phyloP scores from a whole-genome alignment of 139 green algal genomes.

The Tetraselmis chui region DNA sequence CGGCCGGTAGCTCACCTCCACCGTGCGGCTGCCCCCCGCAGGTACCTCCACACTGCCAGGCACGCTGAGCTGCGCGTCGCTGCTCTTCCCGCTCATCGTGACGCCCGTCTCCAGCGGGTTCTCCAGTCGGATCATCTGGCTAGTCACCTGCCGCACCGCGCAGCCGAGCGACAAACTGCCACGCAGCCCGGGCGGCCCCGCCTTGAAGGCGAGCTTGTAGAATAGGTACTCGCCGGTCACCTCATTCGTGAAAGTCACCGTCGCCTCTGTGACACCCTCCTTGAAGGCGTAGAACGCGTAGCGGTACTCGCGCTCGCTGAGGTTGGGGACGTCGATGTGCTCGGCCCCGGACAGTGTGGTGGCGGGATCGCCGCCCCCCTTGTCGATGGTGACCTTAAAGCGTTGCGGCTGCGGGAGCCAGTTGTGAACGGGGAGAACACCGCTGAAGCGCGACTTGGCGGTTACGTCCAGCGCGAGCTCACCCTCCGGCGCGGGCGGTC shows the following conservation, averaged over 20 bases:
- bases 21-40: slow-evolving; percentile 10
- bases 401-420: slow-evolving; percentile 69
- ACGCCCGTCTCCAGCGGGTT: slow-evolving; percentile 62
- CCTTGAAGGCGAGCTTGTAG: slow-evolving; percentile 59
- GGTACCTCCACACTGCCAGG: slow-evolving; percentile 25
- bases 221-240: slow-evolving; percentile 58
- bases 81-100: slow-evolving; percentile 26
- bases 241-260: slow-evolving; percentile 72
- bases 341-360: slow-evolving; percentile 42
- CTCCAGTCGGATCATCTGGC: slow-evolving; percentile 28
- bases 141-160: slow-evolving; percentile 47
- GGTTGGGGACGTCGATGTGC: slow-evolving; percentile 57
- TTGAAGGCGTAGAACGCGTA: slow-evolving; percentile 51
- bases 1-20: slow-evolving; percentile 57
- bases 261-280: slow-evolving; percentile 25
- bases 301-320: slow-evolving; percentile 56
- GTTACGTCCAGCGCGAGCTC: slow-evolving; percentile 32
- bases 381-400: slow-evolving; percentile 49
- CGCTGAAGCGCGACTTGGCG: slow-evolving; percentile 48
- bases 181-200: slow-evolving; percentile 23
- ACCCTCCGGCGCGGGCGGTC: slow-evolving; percentile 38
- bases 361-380: slow-evolving; percentile 18
- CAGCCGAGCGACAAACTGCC: slow-evolving; percentile 50
- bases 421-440: slow-evolving; percentile 59
- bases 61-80: slow-evolving; percentile 37